Percentiles rank a stretch among this genome's conserved stretches.
These are phyloP conservation scores for Pseudodiploospora longispora DNA, from an alignment of 2,329 filamentous ascomycete species.

Conservation along the genomic window DNA sequence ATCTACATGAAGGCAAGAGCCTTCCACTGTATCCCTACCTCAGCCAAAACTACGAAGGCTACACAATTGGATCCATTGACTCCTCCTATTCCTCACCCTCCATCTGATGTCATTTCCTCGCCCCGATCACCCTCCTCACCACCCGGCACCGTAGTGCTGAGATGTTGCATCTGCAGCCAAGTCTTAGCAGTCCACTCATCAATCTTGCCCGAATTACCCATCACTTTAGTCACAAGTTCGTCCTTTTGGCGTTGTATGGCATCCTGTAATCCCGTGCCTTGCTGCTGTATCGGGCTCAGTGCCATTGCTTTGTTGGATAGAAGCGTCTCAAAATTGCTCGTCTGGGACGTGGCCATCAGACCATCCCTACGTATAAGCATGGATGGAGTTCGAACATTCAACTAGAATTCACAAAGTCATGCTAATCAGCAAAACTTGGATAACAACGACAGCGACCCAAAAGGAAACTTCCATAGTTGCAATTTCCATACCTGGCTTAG, in stretches of 20 bases:
- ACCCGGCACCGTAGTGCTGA: neutral
- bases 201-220: conserved; percentile 26
- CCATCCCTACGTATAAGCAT: conserved; percentile 52
- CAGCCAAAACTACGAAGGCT: too few species aligned
- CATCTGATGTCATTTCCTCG: too few species aligned
- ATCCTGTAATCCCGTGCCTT: conserved; percentile 38
- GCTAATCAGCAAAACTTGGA: neutral
- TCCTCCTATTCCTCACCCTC: too few species aligned
- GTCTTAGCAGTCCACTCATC: conserved; percentile 30
- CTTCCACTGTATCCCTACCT: too few species aligned
- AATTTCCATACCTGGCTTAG: conserved; percentile 39
- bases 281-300: conserved; percentile 25
- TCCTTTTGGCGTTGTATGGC: conserved; percentile 33
- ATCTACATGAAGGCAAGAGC: too few species aligned
- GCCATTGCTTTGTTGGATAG: conserved; percentile 30
- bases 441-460: conserved; percentile 1
- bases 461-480: neutral
- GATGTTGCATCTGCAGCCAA: conserved; percentile 24
- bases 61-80: too few species aligned
- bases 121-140: too few species aligned
- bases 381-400: conserved; percentile 51
- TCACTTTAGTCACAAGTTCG: conserved; percentile 33
- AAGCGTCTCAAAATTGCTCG: conserved; percentile 36
- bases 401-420: conserved; percentile 24
- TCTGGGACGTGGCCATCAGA: conserved; percentile 35